phyloP scores from a whole-genome alignment of 192 early-diverging fungal genomes.

The Coemansia sp. region DNA sequence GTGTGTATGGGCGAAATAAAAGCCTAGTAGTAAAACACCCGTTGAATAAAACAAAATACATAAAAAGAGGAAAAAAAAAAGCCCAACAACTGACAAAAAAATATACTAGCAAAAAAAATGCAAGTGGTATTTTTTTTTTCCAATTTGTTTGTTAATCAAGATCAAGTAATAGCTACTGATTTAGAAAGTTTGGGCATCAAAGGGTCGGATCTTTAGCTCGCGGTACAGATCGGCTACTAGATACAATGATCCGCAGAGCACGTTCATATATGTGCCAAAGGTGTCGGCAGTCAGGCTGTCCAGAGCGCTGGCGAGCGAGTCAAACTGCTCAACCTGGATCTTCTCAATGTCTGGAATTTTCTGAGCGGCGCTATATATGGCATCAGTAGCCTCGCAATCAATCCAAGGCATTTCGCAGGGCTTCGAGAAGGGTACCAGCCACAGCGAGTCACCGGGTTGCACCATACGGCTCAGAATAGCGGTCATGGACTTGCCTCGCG shows the following conservation, averaged over 20 bases:
- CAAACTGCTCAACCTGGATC: constrained; percentile 26
- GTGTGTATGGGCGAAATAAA: not conserved
- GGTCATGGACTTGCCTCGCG: constrained; percentile 67
- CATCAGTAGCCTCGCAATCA: constrained; percentile 53
- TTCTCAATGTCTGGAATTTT: constrained; percentile 7
- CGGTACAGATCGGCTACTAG: constrained; percentile 80
- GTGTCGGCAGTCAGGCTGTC: constrained; percentile 24
- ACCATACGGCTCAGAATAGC: constrained; percentile 66
- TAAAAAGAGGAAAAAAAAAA: constrained; percentile 15
- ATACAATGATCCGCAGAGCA: constrained; percentile 86
- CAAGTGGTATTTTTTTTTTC: not conserved
- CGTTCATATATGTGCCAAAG: constrained; percentile 57
- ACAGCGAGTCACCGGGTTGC: constrained; percentile 63
- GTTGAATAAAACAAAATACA: constrained; percentile 6
- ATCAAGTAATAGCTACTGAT: not conserved
- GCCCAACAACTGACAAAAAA: not conserved
- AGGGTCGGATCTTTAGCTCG: constrained; percentile 40
- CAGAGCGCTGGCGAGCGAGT: constrained; percentile 49
- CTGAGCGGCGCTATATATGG: constrained; percentile 47
- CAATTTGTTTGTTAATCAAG: not conserved
- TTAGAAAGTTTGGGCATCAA: not conserved
- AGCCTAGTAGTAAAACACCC: not conserved
- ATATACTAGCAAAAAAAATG: not conserved
- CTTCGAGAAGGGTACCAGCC: constrained; percentile 70
- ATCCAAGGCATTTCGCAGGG: constrained; percentile 93